Evolutionary conservation across 345 rosid species (phyloP).

Genomic region (Eucalyptus brandiana): DNA sequence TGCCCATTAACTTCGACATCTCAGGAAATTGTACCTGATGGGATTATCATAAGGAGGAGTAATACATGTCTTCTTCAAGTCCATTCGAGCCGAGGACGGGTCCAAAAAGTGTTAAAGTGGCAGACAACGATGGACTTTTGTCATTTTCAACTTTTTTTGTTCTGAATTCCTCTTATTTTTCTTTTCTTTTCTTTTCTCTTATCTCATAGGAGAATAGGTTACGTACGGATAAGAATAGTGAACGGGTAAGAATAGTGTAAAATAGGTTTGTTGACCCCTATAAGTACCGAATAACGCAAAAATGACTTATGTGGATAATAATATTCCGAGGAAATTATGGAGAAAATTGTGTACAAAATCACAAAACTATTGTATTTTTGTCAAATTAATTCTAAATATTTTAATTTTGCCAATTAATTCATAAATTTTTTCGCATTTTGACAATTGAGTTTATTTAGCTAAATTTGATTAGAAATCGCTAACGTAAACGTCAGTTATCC

Average conservation of each 20-base stretch:
- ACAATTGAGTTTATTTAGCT: rapidly evolving
- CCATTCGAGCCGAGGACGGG: neutral
- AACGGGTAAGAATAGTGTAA: neutral
- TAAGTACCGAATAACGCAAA: neutral
- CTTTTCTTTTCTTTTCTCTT: neutral
- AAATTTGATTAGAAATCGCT: rapidly evolving
- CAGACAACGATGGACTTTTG: neutral
- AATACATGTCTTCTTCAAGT: neutral
- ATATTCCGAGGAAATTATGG: neutral
- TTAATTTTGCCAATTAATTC: rapidly evolving
- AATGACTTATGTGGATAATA: neutral
- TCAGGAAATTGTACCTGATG: neutral
- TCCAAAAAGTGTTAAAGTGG: neutral
- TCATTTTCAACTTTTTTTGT: neutral
- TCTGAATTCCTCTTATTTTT: neutral
- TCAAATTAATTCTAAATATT: rapidly evolving
- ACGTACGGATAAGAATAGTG: neutral
- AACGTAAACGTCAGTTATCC: rapidly evolving
- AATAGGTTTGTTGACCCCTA: neutral
- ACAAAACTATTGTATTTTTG: rapidly evolving
- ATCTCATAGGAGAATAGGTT: neutral
- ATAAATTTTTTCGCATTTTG: too few relatives aligned
- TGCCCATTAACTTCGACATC: conserved; percentile 3
- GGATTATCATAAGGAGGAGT: neutral
- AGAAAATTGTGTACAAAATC: too few relatives aligned